Evolutionary conservation across 768 basidiomycete genomes (phyloP), one percentile per base, ranked within the genome.

Genomic region (Cubamyces lactineus): DNA sequence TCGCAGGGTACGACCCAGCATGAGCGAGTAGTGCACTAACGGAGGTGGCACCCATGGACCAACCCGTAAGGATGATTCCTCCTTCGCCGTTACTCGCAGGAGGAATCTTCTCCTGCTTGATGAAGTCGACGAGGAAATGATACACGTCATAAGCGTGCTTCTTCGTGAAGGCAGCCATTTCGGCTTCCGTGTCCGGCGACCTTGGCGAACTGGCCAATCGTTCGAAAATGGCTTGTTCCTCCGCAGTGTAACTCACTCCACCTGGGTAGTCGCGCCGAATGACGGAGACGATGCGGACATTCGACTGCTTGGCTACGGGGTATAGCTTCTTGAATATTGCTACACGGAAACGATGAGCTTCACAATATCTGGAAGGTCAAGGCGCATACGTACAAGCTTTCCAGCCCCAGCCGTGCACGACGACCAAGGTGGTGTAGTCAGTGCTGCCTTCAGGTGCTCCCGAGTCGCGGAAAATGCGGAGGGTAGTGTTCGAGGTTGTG

Each of bases 11-110:
- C 17, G 46, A 15, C 2, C 42, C 23, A 5, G 42, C 41, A 38
- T 54, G 28, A 1, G 62, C 58, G 1, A 66, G 50, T n/a, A 66
- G 43, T 9, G 65, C 58, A 7, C 38, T 30, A 11, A 52, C 34
- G 39, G 50, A 60, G 17, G 38, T 19, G 12, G 50, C 46, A 7
- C 54, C 65, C 23, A 40, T 19, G 9, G 65, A 66, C 65, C 65
- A 66, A 11, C 62, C 65, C 1, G 47, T 46, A 12, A 66, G 24
- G 0, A 62, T n/a, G 26, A 66, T 58, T 15, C 65, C 65, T 12
- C 65, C 65, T n/a, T 24, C 11, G 24, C 21, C 19, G 3, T 34
- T 5, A 24, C 2, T 11, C 11, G 17, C 30, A 0, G 16, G 15
- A 11, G 52, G 45, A 11, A 47, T 41, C 11, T 30, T 6, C 26